Percentiles rank a stretch among this genome's conserved stretches.
Evolutionary conservation across 2,329 filamentous ascomycete species (phyloP).

Genomic region (Cercospora sp.): DNA sequence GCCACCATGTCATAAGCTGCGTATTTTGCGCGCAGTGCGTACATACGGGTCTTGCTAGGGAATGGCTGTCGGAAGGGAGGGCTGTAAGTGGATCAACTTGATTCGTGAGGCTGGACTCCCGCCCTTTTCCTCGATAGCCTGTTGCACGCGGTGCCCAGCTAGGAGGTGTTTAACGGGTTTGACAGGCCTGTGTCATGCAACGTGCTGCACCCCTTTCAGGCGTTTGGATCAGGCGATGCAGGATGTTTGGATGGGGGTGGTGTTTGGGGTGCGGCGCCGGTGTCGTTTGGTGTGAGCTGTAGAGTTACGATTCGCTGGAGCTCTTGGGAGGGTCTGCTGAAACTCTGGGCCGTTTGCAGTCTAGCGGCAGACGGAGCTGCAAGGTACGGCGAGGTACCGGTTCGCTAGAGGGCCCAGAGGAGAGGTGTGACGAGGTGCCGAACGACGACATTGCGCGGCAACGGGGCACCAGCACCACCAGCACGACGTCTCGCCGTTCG

Average conservation of each 20-base stretch:
- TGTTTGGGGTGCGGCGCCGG: not conserved
- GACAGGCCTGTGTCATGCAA: not conserved
- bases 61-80: not conserved
- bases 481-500: not conserved
- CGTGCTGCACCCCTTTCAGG: not conserved
- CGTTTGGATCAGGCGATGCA: conserved; percentile 1
- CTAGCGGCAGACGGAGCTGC: conserved; percentile 3
- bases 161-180: conserved; percentile 1
- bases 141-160: not conserved
- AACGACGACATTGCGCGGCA: conserved; percentile 5
- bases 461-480: not conserved
- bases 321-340: not conserved
- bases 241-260: conserved; percentile 3
- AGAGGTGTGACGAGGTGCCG: conserved; percentile 5
- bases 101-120: not conserved
- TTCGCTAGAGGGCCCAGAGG: not conserved
- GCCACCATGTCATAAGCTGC: not conserved
- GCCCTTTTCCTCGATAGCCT: not conserved
- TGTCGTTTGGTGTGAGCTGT: conserved; percentile 2
- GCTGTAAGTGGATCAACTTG: not conserved
- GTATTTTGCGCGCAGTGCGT: not conserved
- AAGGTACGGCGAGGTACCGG: conserved; percentile 3
- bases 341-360: not conserved
- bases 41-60: not conserved
- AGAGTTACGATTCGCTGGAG: conserved; percentile 1